Base-by-base conservation (phyloP, 495 filamentous ascomycete species). In the Tetracladium setigerum region DNA sequence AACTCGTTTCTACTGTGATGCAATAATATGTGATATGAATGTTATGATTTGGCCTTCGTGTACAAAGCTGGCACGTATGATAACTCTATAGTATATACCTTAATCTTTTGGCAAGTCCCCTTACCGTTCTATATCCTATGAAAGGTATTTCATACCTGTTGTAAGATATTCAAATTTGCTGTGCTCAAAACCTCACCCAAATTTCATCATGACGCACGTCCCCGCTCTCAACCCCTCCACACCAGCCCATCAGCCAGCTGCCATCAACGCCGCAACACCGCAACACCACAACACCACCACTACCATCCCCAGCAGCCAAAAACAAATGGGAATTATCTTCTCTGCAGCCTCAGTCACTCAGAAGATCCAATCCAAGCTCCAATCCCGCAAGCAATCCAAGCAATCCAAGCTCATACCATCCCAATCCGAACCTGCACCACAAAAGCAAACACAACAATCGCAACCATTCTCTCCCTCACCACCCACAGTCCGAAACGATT, bases 261-360 rank as follows among this genome's bases (percentile, higher is more conserved):
- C 16, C 30, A 27, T 27, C 22, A 27, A 27, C 22, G 7, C n/a
- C n/a, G n/a, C n/a, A n/a, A n/a, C n/a, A n/a, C n/a, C n/a, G n/a
- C n/a, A n/a, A n/a, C n/a, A n/a, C n/a, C n/a, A 27, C 22, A 27
- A 27, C 22, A 27, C 7, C 22, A 27, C n/a, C n/a, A 27, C 22
- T 3, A 27, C 16, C 34, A 14, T 37, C n/a, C 10, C 34, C 16
- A 14, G 34, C 3, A 37, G 34, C 32, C 34, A 10, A n/a, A 37
- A n/a, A 14, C 16, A 2, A 13, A 58, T 58, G 52, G 56, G 52
- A 13, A 44, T 47, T 11, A 46, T 58, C 19, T 33, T 58, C 14
- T 41, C 48, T 27, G 22, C 9, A 38, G 32, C 34, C 4, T 54
- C 41, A 45, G 17, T 1, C 11, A 30, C 38, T 17, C 46, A 27